Evolutionary conservation across 1,139 yeast species (phyloP).

Genomic region (Maudiozyma humilis): DNA sequence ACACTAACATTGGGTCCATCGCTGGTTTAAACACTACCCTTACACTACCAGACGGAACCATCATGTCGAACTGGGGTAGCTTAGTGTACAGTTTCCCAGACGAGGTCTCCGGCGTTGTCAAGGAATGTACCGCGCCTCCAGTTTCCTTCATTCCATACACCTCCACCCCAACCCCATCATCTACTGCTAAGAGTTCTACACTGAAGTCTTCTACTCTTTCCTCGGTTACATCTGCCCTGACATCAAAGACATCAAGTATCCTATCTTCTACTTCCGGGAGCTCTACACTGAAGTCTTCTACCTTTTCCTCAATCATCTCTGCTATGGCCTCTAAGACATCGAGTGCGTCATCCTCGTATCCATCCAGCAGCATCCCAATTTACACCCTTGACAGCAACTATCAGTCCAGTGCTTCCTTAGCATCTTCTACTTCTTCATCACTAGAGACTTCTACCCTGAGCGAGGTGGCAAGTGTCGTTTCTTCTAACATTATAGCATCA

Average conservation of each 20-base stretch:
- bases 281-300: no score
- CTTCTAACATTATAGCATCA: background rate
- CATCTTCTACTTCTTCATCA: background rate
- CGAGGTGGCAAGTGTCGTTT: background rate
- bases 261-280: no score
- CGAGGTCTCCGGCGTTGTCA: background rate
- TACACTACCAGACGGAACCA: background rate
- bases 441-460: background rate
- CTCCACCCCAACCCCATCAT: background rate
- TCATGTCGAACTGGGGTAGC: background rate
- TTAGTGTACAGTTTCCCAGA: background rate
- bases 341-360: background rate
- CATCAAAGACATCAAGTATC: no score
- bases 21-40: background rate
- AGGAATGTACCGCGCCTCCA: background rate
- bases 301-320: background rate
- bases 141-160: background rate
- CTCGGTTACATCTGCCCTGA: background rate
- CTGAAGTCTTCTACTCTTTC: background rate
- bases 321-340: background rate
- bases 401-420: no score
- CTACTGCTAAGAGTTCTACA: no score
- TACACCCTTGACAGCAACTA: no score
- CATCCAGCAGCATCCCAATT: no score
- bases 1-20: constrained; percentile 1